These are phyloP conservation scores for Misopates orontium DNA, from an alignment of 257 asterid genomes.

Conservation along the genomic window DNA sequence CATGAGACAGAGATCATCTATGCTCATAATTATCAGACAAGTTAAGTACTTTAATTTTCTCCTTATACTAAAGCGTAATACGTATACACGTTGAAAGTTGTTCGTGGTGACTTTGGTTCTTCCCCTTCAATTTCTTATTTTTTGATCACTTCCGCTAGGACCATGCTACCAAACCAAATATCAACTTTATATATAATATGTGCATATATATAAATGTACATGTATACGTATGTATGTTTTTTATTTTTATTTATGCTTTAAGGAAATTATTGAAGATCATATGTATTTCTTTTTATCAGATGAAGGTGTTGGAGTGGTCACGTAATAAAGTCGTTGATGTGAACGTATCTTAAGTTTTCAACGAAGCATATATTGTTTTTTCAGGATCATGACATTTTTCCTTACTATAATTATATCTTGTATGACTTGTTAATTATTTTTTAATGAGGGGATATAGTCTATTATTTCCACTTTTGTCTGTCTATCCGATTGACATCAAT, in stretches of 20 bases:
- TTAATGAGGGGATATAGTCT: too few species aligned
- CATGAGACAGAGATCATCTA: conserved; percentile 14
- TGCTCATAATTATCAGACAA: conserved; percentile 25
- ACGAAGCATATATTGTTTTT: not conserved
- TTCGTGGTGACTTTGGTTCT: conserved; percentile 13
- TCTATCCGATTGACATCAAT: too few species aligned
- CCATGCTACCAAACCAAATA: conserved; percentile 8
- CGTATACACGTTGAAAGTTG: conserved; percentile 7
- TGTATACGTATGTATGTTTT: too few species aligned
- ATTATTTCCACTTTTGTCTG: too few species aligned
- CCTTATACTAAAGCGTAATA: not conserved
- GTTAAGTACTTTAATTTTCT: not conserved
- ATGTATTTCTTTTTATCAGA: too few species aligned
- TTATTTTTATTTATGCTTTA: too few species aligned
- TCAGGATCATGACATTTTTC: too few species aligned
- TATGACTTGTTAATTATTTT: too few species aligned
- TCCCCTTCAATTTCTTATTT: conserved; percentile 38
- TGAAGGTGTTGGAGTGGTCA: too few species aligned
- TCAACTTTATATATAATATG: not conserved
- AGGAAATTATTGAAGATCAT: too few species aligned
- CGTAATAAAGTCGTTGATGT: conserved; percentile 32
- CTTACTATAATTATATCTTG: too few species aligned
- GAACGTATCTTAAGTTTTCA: conserved; percentile 17
- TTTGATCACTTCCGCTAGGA: not conserved
- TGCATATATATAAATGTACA: too few species aligned